Evolutionary conservation across 371 early-diverging fungal genomes (phyloP).

Genomic region (Rhizopus delemar): DNA sequence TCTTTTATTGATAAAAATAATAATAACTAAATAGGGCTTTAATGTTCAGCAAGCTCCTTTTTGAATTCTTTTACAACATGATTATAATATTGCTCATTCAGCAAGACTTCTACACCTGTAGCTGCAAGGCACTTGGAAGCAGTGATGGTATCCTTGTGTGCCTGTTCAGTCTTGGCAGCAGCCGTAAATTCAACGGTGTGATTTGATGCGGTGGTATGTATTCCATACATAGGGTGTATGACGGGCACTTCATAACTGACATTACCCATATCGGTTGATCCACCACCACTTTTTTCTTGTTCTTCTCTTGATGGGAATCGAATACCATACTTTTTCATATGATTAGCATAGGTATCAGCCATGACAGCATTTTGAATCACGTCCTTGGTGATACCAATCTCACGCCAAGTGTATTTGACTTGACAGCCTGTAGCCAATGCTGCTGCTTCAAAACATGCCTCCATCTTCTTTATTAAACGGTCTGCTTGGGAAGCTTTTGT

Average conservation of each 20-base stretch:
- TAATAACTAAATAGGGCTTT: too few species aligned
- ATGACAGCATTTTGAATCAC: slow-evolving; percentile 59
- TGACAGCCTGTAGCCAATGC: slow-evolving; percentile 76
- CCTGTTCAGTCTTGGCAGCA: slow-evolving; percentile 57
- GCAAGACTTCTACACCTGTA: slow-evolving; percentile 27
- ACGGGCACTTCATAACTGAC: slow-evolving; percentile 54
- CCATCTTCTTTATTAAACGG: slow-evolving; percentile 53
- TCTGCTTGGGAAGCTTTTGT: slow-evolving; percentile 47
- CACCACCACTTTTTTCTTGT: slow-evolving; percentile 46
- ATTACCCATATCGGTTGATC: slow-evolving; percentile 81
- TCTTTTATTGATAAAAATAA: too few species aligned
- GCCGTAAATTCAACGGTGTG: slow-evolving; percentile 70
- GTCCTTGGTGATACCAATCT: slow-evolving; percentile 44
- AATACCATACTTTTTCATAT: slow-evolving; percentile 55
- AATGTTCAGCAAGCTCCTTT: too few species aligned
- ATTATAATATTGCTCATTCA: slow-evolving; percentile 21
- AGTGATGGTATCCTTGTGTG: slow-evolving; percentile 61
- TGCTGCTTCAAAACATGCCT: slow-evolving; percentile 67
- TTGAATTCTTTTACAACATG: too few species aligned
- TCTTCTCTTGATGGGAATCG: slow-evolving; percentile 37
- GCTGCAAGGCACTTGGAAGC: slow-evolving; percentile 30
- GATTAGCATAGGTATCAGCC: slow-evolving; percentile 56
- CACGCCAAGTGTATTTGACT: slow-evolving; percentile 60
- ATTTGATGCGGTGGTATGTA: slow-evolving; percentile 51
- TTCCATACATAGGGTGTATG: slow-evolving; percentile 50